Base-by-base conservation (phyloP, 192 early-diverging fungal genomes). In the Lunasporangiospora selenospora region DNA sequence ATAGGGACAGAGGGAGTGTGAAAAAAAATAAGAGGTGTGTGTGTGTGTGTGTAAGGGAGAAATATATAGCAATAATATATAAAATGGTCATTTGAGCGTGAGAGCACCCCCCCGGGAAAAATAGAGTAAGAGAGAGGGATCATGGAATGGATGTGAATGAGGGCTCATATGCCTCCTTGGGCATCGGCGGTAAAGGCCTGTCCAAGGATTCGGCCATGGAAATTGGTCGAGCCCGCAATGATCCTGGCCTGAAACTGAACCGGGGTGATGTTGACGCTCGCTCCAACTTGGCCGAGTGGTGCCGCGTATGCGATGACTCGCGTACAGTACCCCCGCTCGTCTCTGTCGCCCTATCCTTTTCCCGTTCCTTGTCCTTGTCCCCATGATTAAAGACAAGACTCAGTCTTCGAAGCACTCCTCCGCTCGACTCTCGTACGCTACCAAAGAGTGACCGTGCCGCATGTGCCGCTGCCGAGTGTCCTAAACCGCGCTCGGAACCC, bases 371-470 rank as follows among this genome's bases (percentile, higher is more conserved):
- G 5, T 70, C 69, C 41, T 73, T 73, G 34, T 73, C 69, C 29
- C 53, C 54, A 29, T 67, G 56, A 27, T 73, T 62, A 29, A 73
- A 73, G 4, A 73, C 69, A 4, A 73, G 49, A 21, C 69, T 73
- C 33, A 73, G 37, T 52, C 69, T 53, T 42, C 69, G 29, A 8
- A 73, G 30, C n/a, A 73, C 69, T 44, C 69, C 69, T 37, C 69
- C 69, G 24, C 69, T 73, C 29, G 69, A 73, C n/a, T 73, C 69
- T 12, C 69, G 34, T 13, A 73, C 69, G n/a, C 69, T 73, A 48
- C 69, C 69, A 63, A 73, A 73, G n/a, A 73, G 32, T 18, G 69
- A 73, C 9, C 69, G 69, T 7, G 69, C 69, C 18, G 69, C 69
- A 47, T 73, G 59, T 5, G 69, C 69, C 0, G 69, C 69, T 31